A percentile compares a stretch with the other conserved stretches of the same genome.
Conservation (phyloP, 2,329 filamentous ascomycete species). For the Xylariaceae sp. region DNA sequence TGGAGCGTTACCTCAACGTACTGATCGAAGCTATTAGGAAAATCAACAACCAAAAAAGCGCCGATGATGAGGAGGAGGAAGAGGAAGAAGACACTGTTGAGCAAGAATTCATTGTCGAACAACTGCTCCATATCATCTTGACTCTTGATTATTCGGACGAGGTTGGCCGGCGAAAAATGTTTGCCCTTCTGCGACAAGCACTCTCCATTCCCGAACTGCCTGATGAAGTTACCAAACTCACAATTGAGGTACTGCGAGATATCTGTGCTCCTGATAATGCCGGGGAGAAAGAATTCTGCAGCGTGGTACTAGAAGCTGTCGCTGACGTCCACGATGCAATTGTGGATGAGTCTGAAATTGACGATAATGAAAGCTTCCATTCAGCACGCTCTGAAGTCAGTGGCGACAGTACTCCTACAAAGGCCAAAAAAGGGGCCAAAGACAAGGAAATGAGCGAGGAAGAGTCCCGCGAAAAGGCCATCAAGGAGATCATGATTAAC, state of each 20-base stretch:
- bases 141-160: slow-evolving; percentile 98
- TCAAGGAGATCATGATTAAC: slow-evolving; percentile 92
- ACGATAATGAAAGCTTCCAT: slow-evolving; percentile 78
- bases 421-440: slow-evolving; percentile 41
- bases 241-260: slow-evolving; percentile 75
- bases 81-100: slow-evolving; percentile 81
- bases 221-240: slow-evolving; percentile 87
- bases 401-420: slow-evolving; percentile 57
- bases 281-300: slow-evolving; percentile 80
- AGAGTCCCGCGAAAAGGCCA: slow-evolving; percentile 68
- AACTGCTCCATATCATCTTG: slow-evolving; percentile 86
- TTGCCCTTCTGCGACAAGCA: slow-evolving; percentile 79
- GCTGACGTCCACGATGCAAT: slow-evolving; percentile 97
- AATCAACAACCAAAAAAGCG: slow-evolving; percentile 51
- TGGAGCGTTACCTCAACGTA: slow-evolving; percentile 74
- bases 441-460: slow-evolving; percentile 56
- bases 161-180: slow-evolving; percentile 93
- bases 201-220: slow-evolving; percentile 84
- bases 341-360: slow-evolving; percentile 60
- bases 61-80: slow-evolving; percentile 50
- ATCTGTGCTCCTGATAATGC: slow-evolving; percentile 74
- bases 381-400: slow-evolving; percentile 86
- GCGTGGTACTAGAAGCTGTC: slow-evolving; percentile 85
- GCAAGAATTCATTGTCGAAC: slow-evolving; percentile 93
- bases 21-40: slow-evolving; percentile 63